These are phyloP conservation scores for Ascoidea asiatica DNA, from an alignment of 805 yeast genomes.

Conservation along the genomic window DNA sequence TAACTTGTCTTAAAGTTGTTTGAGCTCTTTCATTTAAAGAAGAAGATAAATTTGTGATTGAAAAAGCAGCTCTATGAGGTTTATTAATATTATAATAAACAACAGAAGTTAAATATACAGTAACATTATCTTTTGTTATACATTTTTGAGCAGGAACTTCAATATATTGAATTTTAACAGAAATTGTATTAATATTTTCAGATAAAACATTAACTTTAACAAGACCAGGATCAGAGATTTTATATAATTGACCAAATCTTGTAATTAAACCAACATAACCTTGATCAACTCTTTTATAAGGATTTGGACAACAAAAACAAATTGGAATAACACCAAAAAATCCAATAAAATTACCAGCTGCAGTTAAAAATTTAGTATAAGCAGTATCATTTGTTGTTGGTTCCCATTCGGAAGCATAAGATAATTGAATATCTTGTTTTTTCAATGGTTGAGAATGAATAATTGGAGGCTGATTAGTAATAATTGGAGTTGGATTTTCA, in stretches of 20 bases:
- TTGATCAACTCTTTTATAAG: conserved; percentile 45
- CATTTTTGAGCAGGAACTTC: conserved; percentile 59
- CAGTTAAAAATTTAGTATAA: conserved; percentile 26
- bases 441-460: neutral
- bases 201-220: conserved; percentile 51
- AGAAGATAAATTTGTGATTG: conserved; percentile 35
- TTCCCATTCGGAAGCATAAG: neutral
- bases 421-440: neutral
- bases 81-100: conserved; percentile 53
- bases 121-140: conserved; percentile 59
- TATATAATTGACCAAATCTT: conserved; percentile 49
- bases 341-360: conserved; percentile 36
- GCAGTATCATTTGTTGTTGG: conserved; percentile 13
- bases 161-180: conserved; percentile 42
- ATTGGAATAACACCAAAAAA: conserved; percentile 39
- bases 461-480: too few species aligned
- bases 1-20: conserved; percentile 60
- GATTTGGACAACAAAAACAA: conserved; percentile 41
- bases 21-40: conserved; percentile 58
- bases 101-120: conserved; percentile 49
- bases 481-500: neutral
- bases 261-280: conserved; percentile 61
- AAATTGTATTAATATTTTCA: conserved; percentile 36
- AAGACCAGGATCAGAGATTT: conserved; percentile 59
- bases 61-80: conserved; percentile 53